Percentiles rank a stretch among this genome's conserved stretches.
Conservation (phyloP, 352 stramenopile species). For the Pythium aquatile region DNA sequence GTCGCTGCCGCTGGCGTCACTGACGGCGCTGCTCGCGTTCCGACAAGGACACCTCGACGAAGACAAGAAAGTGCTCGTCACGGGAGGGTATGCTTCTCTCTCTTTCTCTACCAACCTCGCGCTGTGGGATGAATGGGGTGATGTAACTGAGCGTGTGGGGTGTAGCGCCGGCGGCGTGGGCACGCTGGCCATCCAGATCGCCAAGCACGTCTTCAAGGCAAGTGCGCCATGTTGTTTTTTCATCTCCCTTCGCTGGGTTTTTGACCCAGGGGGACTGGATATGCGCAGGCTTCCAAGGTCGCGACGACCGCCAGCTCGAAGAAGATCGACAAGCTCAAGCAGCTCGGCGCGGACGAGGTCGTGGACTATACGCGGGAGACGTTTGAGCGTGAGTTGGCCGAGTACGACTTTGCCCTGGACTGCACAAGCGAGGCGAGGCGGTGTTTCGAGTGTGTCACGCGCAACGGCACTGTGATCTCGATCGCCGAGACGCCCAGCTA, state of each 20-base stretch:
- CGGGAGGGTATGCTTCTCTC: constrained; percentile 39
- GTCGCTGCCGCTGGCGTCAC: constrained; percentile 53
- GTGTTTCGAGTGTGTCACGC: constrained; percentile 66
- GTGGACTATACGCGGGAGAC: constrained; percentile 65
- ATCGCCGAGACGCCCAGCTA: constrained; percentile 57
- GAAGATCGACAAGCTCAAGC: constrained; percentile 63
- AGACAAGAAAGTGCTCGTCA: constrained; percentile 76
- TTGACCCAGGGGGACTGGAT: neutral
- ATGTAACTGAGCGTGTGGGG: neutral
- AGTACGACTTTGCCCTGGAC: constrained; percentile 79
- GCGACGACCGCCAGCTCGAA: constrained; percentile 66
- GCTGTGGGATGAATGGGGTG: neutral
- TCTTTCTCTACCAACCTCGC: neutral
- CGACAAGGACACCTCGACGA: constrained; percentile 44
- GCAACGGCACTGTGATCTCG: constrained; percentile 51
- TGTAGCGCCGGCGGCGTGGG: constrained; percentile 63
- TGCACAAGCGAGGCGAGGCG: constrained; percentile 65
- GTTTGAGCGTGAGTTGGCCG: constrained; percentile 64
- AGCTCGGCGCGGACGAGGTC: constrained; percentile 67
- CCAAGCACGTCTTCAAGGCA: constrained; percentile 75
- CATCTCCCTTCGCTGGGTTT: neutral
- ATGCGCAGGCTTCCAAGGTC: constrained; percentile 41
- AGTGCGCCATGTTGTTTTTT: neutral
- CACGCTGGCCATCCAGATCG: constrained; percentile 71
- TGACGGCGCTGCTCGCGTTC: constrained; percentile 55